Evolutionary conservation across 768 basidiomycete species (phyloP), one percentile per base, ranked within the genome.

Genomic region (Ramaria rubella): DNA sequence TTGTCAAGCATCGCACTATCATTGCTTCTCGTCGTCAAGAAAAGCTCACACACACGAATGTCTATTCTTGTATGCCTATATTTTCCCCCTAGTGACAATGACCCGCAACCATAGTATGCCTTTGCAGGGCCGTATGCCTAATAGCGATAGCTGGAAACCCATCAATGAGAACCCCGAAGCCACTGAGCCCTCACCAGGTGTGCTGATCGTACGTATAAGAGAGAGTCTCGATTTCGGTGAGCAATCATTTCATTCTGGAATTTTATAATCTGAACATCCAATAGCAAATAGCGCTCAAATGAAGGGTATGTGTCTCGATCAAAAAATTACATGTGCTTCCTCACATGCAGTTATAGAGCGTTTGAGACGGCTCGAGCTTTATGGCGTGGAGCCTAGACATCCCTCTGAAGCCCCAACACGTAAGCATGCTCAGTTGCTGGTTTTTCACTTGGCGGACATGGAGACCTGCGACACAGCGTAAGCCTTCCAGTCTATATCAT

Each of bases 371-470:
- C 77, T 99, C 50, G 95, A 99, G 63, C 68, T 95, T 44, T 99
- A 97, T 63, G 95, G 95, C 1, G 70, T 81, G 8, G 75, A 81
- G 45, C 82, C 76, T 61, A 82, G 77, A 21, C 96, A 98, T 72
- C 96, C 96, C 0, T 92, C 90, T 1, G 95, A 97, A 60, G 84
- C 80, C 56, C 94, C 90, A 0, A 76, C 82, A 14, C 76, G 93
- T 60, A 80, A 83, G 53, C 78, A 86, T 57, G 85, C 93, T 4
- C 80, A 77, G 12, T 83, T 83, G 2, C 70, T 97, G 23, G 90
- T 96, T 21, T 94, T 99, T 70, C 94, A 98, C 63, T 79, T 97
- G 77, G 86, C 87, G 12, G 95, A 98, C 70, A 87, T 96, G 3
- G 90, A 94, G 57, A 80, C 77, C 17, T 85, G 90, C 58, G 95